Base-by-base conservation (phyloP, 805 yeast species). In the Jamesozyma hellenica region DNA sequence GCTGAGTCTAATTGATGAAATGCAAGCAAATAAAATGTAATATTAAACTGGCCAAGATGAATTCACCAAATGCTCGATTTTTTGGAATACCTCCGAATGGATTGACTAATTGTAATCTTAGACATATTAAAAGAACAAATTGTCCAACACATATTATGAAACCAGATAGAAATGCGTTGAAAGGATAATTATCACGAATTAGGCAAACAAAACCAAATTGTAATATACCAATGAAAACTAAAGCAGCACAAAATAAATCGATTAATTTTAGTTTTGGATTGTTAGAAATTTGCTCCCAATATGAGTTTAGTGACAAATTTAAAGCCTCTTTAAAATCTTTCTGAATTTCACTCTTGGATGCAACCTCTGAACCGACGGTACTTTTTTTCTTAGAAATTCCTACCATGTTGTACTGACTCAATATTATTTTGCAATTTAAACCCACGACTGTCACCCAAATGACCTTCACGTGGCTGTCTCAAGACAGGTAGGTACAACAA, bases 121-220 rank as follows among this genome's bases (percentile, higher is more conserved):
- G 67, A 44, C 83, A 72, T 32, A 83, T 85, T 11, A 94, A 77
- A 46, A 92, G 72, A 19, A 92, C 97, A 60, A 92, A 92, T 62
- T 92, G 97, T 12, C 95, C 97, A 37, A 92, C 96, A 34, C 96
- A 84, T 17, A 86, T 68, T 40, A 82, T 74, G 58, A 92, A 92
- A 1, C 97, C 97, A 16, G 95, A 90, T 43, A 92, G 70, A 58
- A 92, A 92, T 18, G 96, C 97, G 64, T 92, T 92, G 73, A 92
- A 92, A 14, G 99, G 99, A 73, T 82, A 92, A 52, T 76, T 85
- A 28, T 60, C 64, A 36, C 96, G 95, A 34, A 87, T 75, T 12
- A 86, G 44, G 32, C 79, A 50, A 48, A 83, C 82, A 61, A 87
- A 90, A 4, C 69, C 64, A 56, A 87, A 86, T 63, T 92, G 97